Base-by-base conservation (phyloP, 1,284 basidiomycete genomes). In the Pyrrhoderma lamaoense region DNA sequence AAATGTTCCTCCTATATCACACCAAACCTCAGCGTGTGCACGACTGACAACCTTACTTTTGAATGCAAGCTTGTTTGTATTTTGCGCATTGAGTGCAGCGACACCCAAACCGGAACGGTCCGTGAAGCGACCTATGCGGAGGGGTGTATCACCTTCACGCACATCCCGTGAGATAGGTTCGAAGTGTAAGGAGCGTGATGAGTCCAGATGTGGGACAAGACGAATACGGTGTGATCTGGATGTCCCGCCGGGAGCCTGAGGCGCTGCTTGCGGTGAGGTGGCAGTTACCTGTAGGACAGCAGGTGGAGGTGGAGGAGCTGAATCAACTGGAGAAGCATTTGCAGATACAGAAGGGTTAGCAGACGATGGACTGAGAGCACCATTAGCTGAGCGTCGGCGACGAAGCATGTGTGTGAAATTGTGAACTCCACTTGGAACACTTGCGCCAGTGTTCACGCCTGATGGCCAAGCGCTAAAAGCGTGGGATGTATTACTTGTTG, bases 1-100 rank as follows among this genome's bases (percentile, higher is more conserved):
- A 65, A 98, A 97, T 67, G 81, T 73, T 13, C 74, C 77, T 0
- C 70, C 72, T 3, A 61, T 52, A 54, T 81, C 78, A 55, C 83
- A 81, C 92, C 93, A 97, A 40, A 98, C 82, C 74, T 98, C 95
- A 0, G 95, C 95, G 65, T 98, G 95, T 0, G 88, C 83, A 37
- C 95, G 78, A 39, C 86, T 91, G 62, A 99, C 95, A 63, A 98
- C 95, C 66, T 98, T 98, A 66, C 82, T 88, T 69, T 91, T 91
- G 78, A 99, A 99, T 0, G 94, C 93, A 44, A 98, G 82, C 64
- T 92, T 92, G 64, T 85, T 82, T 23, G 84, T 80, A 27, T 79
- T 80, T 39, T 85, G 69, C 25, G 88, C 80, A 59, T 85, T 86
- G 56, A 82, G 76, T 7, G 81, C 82, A 18, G 78, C 75, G 48